These are phyloP conservation scores for Arachnomyces sp. DNA, from an alignment of 2,329 filamentous ascomycete genomes.

Conservation along the genomic window DNA sequence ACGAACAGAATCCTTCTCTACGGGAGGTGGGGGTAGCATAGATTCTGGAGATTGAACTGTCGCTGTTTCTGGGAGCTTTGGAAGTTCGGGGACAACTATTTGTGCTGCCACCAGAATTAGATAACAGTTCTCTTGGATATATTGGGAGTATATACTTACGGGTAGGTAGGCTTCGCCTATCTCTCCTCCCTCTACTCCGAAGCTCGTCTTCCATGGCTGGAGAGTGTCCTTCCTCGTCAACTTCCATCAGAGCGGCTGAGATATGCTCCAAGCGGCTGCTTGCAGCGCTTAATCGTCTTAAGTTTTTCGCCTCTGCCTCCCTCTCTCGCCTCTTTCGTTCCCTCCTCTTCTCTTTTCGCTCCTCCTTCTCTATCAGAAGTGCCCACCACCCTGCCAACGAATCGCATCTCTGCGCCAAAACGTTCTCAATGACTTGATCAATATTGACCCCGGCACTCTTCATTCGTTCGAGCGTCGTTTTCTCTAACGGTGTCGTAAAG, in stretches of 20 bases:
- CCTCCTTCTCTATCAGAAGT: constrained; percentile 85
- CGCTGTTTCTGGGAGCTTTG: constrained; percentile 60
- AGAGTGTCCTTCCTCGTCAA: constrained; percentile 63
- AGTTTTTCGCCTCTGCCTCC: constrained; percentile 69
- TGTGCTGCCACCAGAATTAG: constrained; percentile 37
- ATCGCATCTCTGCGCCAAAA: constrained; percentile 82
- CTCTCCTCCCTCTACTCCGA: constrained; percentile 64
- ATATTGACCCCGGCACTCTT: constrained; percentile 88
- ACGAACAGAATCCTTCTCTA: constrained; percentile 64
- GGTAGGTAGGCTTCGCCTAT: constrained; percentile 60
- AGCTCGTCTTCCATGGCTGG: constrained; percentile 42
- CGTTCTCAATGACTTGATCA: constrained; percentile 88
- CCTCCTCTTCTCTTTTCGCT: constrained; percentile 69
- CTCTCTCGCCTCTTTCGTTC: constrained; percentile 79
- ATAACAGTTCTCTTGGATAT: constrained; percentile 2
- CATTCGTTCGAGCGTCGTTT: constrained; percentile 87
- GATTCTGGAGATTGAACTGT: constrained; percentile 26
- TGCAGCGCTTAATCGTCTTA: constrained; percentile 76
- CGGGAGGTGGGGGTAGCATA: constrained; percentile 50
- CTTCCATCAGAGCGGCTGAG: constrained; percentile 66
- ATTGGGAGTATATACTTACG: constrained; percentile 17
- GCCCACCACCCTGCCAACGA: constrained; percentile 93
- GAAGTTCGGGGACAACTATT: constrained; percentile 63
- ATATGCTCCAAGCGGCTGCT: constrained; percentile 78
- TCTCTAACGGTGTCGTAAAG: constrained; percentile 79